Evolutionary conservation across 164 flowering plant species (phyloP), one percentile per base, ranked within the genome.

Genomic region (Paratinospora sagittata): DNA sequence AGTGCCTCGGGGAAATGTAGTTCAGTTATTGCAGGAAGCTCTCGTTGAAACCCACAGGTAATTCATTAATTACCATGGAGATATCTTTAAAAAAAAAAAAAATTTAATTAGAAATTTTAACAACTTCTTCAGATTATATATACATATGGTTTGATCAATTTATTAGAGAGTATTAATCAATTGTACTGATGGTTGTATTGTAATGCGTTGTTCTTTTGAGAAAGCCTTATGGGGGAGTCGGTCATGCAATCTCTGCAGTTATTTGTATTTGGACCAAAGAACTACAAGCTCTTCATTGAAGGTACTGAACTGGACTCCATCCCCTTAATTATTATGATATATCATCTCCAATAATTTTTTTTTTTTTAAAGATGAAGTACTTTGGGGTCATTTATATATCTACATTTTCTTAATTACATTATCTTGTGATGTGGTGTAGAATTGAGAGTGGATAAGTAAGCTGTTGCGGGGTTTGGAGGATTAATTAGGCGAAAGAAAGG

Each of bases 241-340:
- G 76, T 74, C 19, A 85, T 90, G 93, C 88, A 87, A 76, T 90
- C 96, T 47, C 74, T 87, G 69, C 91, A 90, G 70, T 76, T 88
- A 27, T 90, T 75, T 75, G 79, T 87, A 26, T 90, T 88, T 75
- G 93, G 90, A 14, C 86, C 77, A 34, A 83, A 78, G 76, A 81
- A 81, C 63, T 80, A 85, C 24, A 76, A 81, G 23, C 60, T 66
- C 24, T 76, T 75, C 47, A 73, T 75, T 57, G 81, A 73, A 77
- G 92, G 96, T 89, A 52, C 21, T 19, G 45, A 13, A 10, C 12
- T 7, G 27, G 0, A 3, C 4, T n/a, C 34, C 34, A 30, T 30
- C 34, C 34, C 34, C 34, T 30, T 30, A 30, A 30, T 30, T 30
- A 4, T 30, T 2, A 30, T 30, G 4, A 30, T 30, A 30, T 21